Evolutionary conservation across 495 filamentous ascomycete species (phyloP).

Genomic region (Clavariopsis aquatica): DNA sequence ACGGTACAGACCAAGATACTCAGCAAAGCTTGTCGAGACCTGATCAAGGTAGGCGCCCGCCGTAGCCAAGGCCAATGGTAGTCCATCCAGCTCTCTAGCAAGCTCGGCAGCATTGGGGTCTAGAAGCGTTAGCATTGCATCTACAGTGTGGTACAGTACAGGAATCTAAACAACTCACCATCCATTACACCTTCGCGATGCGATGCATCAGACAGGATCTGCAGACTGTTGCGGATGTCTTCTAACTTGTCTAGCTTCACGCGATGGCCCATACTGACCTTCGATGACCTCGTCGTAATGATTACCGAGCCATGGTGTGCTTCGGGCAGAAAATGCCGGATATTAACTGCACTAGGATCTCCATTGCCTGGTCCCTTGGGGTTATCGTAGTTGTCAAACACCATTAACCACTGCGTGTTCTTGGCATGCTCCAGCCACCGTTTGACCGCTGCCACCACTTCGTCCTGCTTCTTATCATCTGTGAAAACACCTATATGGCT

Average conservation of each 20-base stretch:
- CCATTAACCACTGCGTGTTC: slow-evolving; percentile 43
- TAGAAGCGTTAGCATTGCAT: slow-evolving; percentile 4
- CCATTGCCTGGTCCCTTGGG: slow-evolving; percentile 41
- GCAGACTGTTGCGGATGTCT: slow-evolving; percentile 41
- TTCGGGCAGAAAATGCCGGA: slow-evolving; percentile 44
- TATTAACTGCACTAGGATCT: slow-evolving; percentile 45
- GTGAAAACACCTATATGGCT: background rate
- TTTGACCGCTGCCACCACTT: slow-evolving; percentile 40
- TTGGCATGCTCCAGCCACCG: slow-evolving; percentile 40
- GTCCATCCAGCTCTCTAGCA: slow-evolving; percentile 25
- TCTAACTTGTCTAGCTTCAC: slow-evolving; percentile 43
- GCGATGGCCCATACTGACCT: slow-evolving; percentile 40
- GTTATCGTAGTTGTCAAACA: slow-evolving; percentile 41
- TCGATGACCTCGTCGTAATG: slow-evolving; percentile 48
- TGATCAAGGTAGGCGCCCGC: slow-evolving; percentile 27
- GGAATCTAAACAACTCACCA: slow-evolving; percentile 41
- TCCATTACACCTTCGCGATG: slow-evolving; percentile 38
- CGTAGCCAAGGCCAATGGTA: slow-evolving; percentile 27
- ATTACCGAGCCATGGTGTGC: slow-evolving; percentile 46
- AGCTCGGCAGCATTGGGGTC: slow-evolving; percentile 20
- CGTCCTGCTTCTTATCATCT: slow-evolving; percentile 27
- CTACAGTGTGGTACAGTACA: background rate
- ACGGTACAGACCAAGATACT: slow-evolving; percentile 34
- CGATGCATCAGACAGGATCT: slow-evolving; percentile 45
- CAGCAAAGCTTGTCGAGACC: slow-evolving; percentile 14